Conservation (phyloP, 129 eudicot genomes). For the Ambrosia artemisiifolia region DNA sequence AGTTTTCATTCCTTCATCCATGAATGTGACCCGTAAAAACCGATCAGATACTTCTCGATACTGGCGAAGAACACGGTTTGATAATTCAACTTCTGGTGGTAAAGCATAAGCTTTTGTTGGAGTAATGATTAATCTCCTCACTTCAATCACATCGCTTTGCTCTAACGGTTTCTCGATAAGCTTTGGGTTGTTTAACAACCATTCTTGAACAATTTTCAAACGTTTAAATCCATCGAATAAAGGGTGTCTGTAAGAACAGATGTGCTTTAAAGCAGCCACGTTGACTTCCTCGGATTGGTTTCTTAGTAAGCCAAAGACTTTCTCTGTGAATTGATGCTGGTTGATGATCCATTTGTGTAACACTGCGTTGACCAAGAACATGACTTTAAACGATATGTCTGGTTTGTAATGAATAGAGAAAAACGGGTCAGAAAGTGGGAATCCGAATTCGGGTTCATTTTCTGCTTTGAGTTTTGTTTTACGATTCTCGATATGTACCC, state of each 20-base stretch:
- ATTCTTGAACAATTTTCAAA: constrained; percentile 7
- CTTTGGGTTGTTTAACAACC: constrained; percentile 5
- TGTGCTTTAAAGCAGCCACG: constrained; percentile 10
- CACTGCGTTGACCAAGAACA: constrained; percentile 10
- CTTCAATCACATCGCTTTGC: constrained; percentile 2
- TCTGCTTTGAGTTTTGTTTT: background rate
- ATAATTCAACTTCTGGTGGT: constrained; percentile 15
- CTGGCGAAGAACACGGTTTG: constrained; percentile 17
- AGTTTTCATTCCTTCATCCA: constrained; percentile 15
- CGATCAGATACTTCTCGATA: constrained; percentile 5
- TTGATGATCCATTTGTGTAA: constrained; percentile 15
- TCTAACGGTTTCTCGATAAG: constrained; percentile 8
- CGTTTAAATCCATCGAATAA: constrained; percentile 11
- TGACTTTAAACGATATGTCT: constrained; percentile 2
- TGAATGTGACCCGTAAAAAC: constrained; percentile 11
- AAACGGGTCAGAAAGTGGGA: background rate
- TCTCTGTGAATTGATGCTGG: constrained; percentile 13
- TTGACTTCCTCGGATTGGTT: constrained; percentile 1
- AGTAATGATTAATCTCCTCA: constrained; percentile 11
- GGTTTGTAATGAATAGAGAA: constrained; percentile 14
- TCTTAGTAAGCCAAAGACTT: background rate
- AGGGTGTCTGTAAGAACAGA: constrained; percentile 3
- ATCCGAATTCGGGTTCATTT: constrained; percentile 13
- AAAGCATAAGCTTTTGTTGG: constrained; percentile 13
- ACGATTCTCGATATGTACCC: constrained; percentile 1